A percentile compares a stretch with the other conserved stretches of the same genome.
These are phyloP conservation scores for Picochlorum sp. DNA, from an alignment of 139 green algal genomes.

Conservation along the genomic window DNA sequence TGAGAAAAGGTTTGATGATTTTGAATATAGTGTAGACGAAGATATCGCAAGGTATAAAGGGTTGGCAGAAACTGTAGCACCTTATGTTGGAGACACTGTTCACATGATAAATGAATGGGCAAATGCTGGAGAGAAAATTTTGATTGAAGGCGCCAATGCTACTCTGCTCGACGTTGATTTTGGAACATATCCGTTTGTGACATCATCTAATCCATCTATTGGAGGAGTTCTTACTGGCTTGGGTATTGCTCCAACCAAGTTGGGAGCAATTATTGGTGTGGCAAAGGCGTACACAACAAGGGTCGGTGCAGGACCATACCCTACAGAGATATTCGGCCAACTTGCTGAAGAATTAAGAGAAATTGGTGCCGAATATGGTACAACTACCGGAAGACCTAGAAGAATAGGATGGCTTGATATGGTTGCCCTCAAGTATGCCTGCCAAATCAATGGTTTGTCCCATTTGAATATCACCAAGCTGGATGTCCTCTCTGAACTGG, in stretches of 20 bases:
- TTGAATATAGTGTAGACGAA: constrained; percentile 74
- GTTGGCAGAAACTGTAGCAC: constrained; percentile 35
- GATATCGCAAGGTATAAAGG: constrained; percentile 71
- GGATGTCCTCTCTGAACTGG: constrained; percentile 77
- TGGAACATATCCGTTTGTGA: constrained; percentile 99
- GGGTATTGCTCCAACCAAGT: constrained; percentile 80
- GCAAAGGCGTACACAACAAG: constrained; percentile 98
- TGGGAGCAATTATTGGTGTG: constrained; percentile 87
- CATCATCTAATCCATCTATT: constrained; percentile 91
- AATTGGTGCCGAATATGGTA: constrained; percentile 88
- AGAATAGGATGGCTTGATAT: constrained; percentile 97
- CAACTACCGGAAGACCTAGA: constrained; percentile 90
- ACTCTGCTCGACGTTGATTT: constrained; percentile 99
- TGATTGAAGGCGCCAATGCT: constrained; percentile 97
- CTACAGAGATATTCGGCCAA: constrained; percentile 87
- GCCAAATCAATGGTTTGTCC: constrained; percentile 90
- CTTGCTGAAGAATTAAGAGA: constrained; percentile 77
- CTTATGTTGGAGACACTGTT: constrained; percentile 72
- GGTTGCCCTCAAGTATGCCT: constrained; percentile 77
- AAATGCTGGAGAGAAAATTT: constrained; percentile 67
- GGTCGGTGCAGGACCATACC: constrained; percentile 92
- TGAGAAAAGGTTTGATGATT: constrained; percentile 57
- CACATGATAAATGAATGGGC: constrained; percentile 50
- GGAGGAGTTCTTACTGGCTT: constrained; percentile 88
- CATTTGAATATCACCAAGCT: constrained; percentile 99